Conservation (phyloP, 179 eudicot species). For the Monotropa hypopitys region DNA sequence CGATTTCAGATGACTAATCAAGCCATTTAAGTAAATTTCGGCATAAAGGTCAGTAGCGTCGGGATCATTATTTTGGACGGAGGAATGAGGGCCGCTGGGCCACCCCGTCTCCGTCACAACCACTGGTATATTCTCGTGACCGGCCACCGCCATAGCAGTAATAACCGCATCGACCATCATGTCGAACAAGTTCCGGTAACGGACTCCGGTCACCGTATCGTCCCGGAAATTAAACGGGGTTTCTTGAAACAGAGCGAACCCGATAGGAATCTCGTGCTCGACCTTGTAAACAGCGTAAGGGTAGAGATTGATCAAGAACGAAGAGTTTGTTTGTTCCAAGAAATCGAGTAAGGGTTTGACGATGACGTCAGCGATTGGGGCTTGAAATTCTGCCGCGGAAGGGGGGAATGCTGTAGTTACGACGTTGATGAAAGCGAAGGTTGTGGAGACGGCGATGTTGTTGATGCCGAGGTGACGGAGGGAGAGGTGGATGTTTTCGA, state of each 20-base stretch:
- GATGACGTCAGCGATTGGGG: conserved; percentile 26
- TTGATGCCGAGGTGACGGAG: conserved; percentile 37
- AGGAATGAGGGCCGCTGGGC: conserved; percentile 28
- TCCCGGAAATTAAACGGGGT: conserved; percentile 43
- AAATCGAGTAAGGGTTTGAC: conserved; percentile 44
- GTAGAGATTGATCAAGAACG: conserved; percentile 47
- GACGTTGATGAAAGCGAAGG: conserved; percentile 39
- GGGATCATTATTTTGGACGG: conserved; percentile 12
- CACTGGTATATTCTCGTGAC: conserved; percentile 63
- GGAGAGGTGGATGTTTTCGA: conserved; percentile 36
- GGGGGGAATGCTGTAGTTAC: conserved; percentile 60
- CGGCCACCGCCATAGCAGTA: conserved; percentile 49
- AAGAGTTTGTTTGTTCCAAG: conserved; percentile 46
- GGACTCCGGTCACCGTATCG: conserved; percentile 51
- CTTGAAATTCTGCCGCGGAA: conserved; percentile 48
- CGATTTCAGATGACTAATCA: conserved; percentile 40
- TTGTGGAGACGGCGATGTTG: conserved; percentile 45
- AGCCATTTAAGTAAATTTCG: conserved; percentile 48
- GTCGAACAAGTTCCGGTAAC: conserved; percentile 69
- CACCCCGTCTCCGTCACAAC: conserved; percentile 68
- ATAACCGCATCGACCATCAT: conserved; percentile 62
- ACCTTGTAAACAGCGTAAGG: conserved; percentile 40
- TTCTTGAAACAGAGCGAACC: conserved; percentile 57
- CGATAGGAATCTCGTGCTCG: conserved; percentile 43
- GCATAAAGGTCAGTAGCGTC: conserved; percentile 44